Evolutionary conservation across 1,284 basidiomycete genomes (phyloP).

Genomic region (Cystobasidium slooffiae): DNA sequence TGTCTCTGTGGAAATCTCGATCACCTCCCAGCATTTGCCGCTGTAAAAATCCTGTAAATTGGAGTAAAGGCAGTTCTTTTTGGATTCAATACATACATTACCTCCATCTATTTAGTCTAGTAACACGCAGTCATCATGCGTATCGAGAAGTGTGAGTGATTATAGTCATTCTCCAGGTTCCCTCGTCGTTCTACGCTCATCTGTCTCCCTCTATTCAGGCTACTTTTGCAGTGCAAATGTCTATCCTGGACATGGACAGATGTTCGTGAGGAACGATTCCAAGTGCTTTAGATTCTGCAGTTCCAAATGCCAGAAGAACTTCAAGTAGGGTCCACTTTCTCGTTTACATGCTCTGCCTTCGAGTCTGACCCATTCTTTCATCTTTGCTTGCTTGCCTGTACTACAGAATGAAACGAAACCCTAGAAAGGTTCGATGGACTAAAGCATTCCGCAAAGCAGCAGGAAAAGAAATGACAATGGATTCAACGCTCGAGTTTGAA

Average conservation of each 20-base stretch:
- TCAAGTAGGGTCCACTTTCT: conserved; percentile 70
- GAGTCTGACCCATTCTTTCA: neutral
- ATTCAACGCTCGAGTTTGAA: conserved; percentile 98
- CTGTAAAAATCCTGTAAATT: neutral
- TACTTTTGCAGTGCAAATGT: conserved; percentile 82
- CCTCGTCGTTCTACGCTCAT: neutral
- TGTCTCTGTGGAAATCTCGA: neutral
- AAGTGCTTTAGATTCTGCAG: conserved; percentile 97
- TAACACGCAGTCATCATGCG: too few species aligned
- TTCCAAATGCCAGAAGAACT: conserved; percentile 97
- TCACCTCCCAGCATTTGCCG: neutral
- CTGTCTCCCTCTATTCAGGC: conserved; percentile 48
- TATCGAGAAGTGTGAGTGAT: conserved; percentile 43
- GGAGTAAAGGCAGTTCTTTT: too few species aligned
- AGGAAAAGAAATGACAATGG: conserved; percentile 99
- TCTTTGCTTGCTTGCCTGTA: neutral
- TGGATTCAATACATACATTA: too few species aligned
- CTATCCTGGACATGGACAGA: conserved; percentile 91
- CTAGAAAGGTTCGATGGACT: conserved; percentile 98
- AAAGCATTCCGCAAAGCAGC: conserved; percentile 99
- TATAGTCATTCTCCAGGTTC: neutral
- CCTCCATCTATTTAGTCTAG: too few species aligned
- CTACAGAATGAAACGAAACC: conserved; percentile 97
- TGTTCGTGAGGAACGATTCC: conserved; percentile 94
- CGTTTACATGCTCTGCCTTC: neutral